Conservation (phyloP, 2,329 filamentous ascomycete genomes). For the Trichoderma guizhouense region DNA sequence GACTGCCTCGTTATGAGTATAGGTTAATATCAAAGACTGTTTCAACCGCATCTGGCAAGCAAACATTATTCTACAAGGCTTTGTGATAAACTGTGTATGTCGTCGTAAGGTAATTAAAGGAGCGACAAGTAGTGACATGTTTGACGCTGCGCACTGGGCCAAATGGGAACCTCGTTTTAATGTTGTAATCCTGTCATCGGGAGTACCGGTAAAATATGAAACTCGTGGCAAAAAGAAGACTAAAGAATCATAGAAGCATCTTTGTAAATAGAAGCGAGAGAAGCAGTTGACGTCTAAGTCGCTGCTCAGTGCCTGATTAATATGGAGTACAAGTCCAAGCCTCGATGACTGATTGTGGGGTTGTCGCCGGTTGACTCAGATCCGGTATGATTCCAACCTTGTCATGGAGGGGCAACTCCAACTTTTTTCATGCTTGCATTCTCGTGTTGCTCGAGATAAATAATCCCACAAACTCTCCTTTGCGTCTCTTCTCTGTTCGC, state of each 20-base stretch:
- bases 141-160: background rate
- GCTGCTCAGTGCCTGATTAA: background rate
- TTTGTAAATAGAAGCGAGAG: background rate
- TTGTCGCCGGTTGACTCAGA: conserved; percentile 20
- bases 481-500: background rate
- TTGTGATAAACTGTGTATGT: background rate
- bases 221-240: background rate
- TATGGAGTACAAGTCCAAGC: background rate
- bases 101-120: background rate
- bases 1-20: background rate
- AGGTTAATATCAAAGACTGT: background rate
- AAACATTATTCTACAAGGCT: background rate
- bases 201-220: background rate
- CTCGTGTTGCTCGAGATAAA: background rate
- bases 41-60: background rate
- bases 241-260: background rate
- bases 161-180: background rate
- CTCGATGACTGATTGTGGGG: conserved; percentile 2
- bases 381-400: background rate
- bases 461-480: background rate
- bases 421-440: background rate
- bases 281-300: background rate
- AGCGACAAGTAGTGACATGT: background rate
- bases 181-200: background rate
- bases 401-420: conserved; percentile 6